Evolutionary conservation across 208 protist species (phyloP).

Genomic region (Leishmania amazonensis): DNA sequence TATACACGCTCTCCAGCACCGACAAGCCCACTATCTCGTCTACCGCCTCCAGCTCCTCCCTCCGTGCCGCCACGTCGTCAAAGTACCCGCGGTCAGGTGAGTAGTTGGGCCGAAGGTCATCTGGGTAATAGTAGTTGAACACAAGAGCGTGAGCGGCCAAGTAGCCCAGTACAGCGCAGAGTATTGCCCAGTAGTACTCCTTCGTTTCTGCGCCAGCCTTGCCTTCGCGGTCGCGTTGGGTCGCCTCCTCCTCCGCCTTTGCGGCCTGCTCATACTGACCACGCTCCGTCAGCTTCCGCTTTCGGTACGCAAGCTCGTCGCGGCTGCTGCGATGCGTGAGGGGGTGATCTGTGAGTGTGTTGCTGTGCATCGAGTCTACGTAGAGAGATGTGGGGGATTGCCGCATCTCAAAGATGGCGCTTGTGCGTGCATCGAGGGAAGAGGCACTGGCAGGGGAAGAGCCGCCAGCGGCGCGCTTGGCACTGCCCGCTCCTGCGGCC

Average conservation of each 20-base stretch:
- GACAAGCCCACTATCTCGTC: conserved; percentile 81
- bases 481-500: conserved; percentile 1
- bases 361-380: conserved; percentile 87
- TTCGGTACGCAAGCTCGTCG: conserved; percentile 82
- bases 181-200: conserved; percentile 87
- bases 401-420: conserved; percentile 74
- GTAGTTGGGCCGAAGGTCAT: conserved; percentile 82
- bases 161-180: conserved; percentile 76
- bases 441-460: conserved; percentile 9
- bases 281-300: conserved; percentile 84
- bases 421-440: conserved; percentile 26
- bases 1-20: conserved; percentile 82
- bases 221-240: conserved; percentile 61
- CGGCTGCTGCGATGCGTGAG: conserved; percentile 82
- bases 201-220: conserved; percentile 66
- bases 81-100: conserved; percentile 81
- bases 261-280: conserved; percentile 82
- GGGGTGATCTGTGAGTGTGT: conserved; percentile 83
- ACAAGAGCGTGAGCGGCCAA: conserved; percentile 75
- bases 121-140: conserved; percentile 82
- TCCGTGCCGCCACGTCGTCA: conserved; percentile 76
- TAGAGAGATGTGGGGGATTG: conserved; percentile 76
- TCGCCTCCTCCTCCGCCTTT: conserved; percentile 74
- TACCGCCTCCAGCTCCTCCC: conserved; percentile 62
- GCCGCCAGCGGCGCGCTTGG: conserved; percentile 5